Percentiles rank a stretch among this genome's conserved stretches.
Conservation (phyloP, 2,329 filamentous ascomycete genomes). For the Torrubiella hemipterigena region DNA sequence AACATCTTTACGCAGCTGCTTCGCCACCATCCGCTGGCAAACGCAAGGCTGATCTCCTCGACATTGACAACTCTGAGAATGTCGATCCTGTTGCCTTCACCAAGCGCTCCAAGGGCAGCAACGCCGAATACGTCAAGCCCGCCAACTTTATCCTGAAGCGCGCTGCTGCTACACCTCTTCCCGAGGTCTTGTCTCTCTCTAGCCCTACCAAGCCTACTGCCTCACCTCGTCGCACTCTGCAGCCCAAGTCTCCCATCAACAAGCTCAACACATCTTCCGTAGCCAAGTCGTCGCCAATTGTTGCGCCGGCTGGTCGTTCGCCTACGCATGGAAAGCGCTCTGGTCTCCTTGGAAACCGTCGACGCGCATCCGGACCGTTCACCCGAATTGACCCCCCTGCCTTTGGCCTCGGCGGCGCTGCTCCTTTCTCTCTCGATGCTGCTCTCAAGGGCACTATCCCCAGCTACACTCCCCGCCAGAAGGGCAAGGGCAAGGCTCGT, state of each 20-base stretch:
- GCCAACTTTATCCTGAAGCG: constrained; percentile 30
- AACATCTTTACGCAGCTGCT: constrained; percentile 22
- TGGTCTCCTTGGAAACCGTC: constrained; percentile 56
- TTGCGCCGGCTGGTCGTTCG: constrained; percentile 69
- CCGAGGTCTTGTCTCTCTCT: constrained; percentile 16
- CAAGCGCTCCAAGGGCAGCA: constrained; percentile 46
- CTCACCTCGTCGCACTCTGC: constrained; percentile 31
- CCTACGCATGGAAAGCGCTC: constrained; percentile 60
- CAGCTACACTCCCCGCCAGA: constrained; percentile 30
- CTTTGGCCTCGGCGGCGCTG: constrained; percentile 36
- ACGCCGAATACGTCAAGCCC: constrained; percentile 38
- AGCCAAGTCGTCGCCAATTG: constrained; percentile 40
- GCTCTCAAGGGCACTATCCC: constrained; percentile 68
- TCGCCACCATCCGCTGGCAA: constrained; percentile 31
- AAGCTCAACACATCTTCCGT: constrained; percentile 31
- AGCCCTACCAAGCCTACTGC: constrained; percentile 19
- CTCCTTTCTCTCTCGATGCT: constrained; percentile 75
- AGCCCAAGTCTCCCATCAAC: constrained; percentile 38
- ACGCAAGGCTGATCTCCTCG: constrained; percentile 44
- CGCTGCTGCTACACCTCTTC: constrained; percentile 18
- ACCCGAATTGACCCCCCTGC: constrained; percentile 60
- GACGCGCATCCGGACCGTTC: constrained; percentile 50
- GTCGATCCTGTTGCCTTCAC: constrained; percentile 44
- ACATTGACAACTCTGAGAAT: constrained; percentile 47
- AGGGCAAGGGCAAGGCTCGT: constrained; percentile 6